Evolutionary conservation across 2,329 filamentous ascomycete genomes (phyloP), one percentile per base, ranked within the genome.

Genomic region (Anisogramma anomala): DNA sequence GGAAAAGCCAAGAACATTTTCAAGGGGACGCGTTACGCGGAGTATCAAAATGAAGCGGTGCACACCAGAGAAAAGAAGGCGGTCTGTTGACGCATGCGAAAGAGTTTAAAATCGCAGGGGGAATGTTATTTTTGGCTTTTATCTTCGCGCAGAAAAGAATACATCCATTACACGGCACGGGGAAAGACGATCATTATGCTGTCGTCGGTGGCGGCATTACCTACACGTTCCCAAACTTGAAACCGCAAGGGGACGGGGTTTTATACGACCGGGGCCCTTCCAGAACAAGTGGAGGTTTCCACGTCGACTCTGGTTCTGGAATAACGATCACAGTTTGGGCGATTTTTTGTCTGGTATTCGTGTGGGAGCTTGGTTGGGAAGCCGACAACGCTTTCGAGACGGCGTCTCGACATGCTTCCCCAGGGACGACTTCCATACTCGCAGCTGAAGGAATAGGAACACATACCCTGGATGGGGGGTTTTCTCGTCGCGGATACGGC

Each of bases 101-200:
- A 43, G 43, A 32, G 18, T 32, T 13, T 8, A 33, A 43, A 43
- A 43, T 23, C 32, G 13, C n/a, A 9, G n/a, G 10, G 36, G 36
- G 38, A 40, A 28, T 43, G 34, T 26, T 28, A 10, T 30, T 41
- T 36, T 30, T 45, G 20, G 33, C 20, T 38, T 35, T 37, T 9
- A 27, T 19, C n/a, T 19, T 32, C 26, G 42, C 34, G 30, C 36
- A 39, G 43, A 22, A 34, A 43, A 39, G 11, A 27, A 25, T 28
- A 38, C 34, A 44, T 40, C 37, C 34, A 40, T 36, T 30, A 40
- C 34, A 35, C 15, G 33, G 41, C 45, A 37, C 41, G 28, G 44
- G 33, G 22, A 22, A 35, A 44, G 35, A 32, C 34, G 34, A 37
- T 43, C 40, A n/a, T 28, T 30, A n/a, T 30, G 13, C 8, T 14